A percentile compares a stretch with the other conserved stretches of the same genome.
Evolutionary conservation across 1,284 basidiomycete species (phyloP).

Genomic region (Pseudozyma tsukubaensis): DNA sequence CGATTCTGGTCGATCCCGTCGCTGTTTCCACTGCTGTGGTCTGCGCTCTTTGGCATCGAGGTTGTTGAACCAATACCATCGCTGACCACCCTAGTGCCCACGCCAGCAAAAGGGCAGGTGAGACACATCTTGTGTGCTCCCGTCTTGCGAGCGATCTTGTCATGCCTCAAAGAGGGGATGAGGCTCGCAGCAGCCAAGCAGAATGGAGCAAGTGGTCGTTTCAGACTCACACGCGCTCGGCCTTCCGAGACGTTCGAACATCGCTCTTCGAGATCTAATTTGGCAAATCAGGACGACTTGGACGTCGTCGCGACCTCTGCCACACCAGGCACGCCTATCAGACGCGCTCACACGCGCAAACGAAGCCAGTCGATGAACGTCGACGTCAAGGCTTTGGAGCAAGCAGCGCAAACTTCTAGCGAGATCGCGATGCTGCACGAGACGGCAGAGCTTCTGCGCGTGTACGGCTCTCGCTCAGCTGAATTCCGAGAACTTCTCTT

Average conservation of each 20-base stretch:
- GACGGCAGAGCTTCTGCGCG: slow-evolving; percentile 40
- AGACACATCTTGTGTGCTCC: slow-evolving; percentile 72
- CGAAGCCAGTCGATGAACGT: slow-evolving; percentile 56
- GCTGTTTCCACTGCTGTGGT: slow-evolving; percentile 75
- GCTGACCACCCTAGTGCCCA: slow-evolving; percentile 75
- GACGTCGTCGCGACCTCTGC: not conserved
- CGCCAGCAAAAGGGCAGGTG: slow-evolving; percentile 70
- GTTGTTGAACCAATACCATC: slow-evolving; percentile 70
- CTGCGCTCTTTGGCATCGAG: slow-evolving; percentile 74
- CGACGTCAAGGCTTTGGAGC: slow-evolving; percentile 42
- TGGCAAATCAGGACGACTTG: not conserved
- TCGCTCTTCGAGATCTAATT: not conserved
- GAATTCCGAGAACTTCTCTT: slow-evolving; percentile 54
- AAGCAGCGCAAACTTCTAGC: slow-evolving; percentile 32
- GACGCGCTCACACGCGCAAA: slow-evolving; percentile 33
- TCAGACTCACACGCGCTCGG: slow-evolving; percentile 9
- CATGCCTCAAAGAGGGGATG: slow-evolving; percentile 52
- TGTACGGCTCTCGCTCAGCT: slow-evolving; percentile 25
- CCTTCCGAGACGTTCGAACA: slow-evolving; percentile 24
- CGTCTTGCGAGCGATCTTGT: slow-evolving; percentile 56
- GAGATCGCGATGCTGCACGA: slow-evolving; percentile 41
- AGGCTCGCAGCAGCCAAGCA: slow-evolving; percentile 12
- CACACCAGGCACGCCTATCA: not conserved
- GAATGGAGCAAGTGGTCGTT: slow-evolving; percentile 5
- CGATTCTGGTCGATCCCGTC: slow-evolving; percentile 76